Percentiles rank a stretch among this genome's conserved stretches.
Evolutionary conservation across 2,329 filamentous ascomycete genomes (phyloP).

Genomic region (Curvularia spicifera): DNA sequence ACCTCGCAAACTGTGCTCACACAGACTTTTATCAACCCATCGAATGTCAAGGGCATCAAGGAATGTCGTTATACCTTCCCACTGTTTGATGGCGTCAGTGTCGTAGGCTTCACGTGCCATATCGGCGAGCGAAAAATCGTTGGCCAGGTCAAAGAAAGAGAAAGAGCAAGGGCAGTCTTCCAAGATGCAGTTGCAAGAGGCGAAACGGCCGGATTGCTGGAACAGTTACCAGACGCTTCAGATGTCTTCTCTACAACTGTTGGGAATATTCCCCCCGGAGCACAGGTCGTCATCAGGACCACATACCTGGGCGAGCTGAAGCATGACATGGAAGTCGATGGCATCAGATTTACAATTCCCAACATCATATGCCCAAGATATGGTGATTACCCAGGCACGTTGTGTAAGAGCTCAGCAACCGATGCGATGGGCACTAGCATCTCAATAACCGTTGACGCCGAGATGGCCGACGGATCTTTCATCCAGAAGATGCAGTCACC

Average conservation of each 20-base stretch:
- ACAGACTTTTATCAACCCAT: slow-evolving; percentile 69
- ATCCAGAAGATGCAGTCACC: slow-evolving; percentile 70
- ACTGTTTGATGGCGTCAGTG: slow-evolving; percentile 73
- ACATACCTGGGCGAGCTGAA: slow-evolving; percentile 74
- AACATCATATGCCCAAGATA: slow-evolving; percentile 72
- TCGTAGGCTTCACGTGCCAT: slow-evolving; percentile 70
- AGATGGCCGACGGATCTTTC: slow-evolving; percentile 62
- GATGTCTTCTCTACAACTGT: slow-evolving; percentile 73
- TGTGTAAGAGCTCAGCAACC: slow-evolving; percentile 25
- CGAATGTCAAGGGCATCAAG: slow-evolving; percentile 52
- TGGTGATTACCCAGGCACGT: slow-evolving; percentile 55
- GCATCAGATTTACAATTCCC: slow-evolving; percentile 72
- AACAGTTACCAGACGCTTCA: slow-evolving; percentile 64
- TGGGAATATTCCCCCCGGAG: slow-evolving; percentile 68
- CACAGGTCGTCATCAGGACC: slow-evolving; percentile 65
- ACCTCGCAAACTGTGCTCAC: slow-evolving; percentile 59
- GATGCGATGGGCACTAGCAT: slow-evolving; percentile 50
- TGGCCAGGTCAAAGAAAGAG: slow-evolving; percentile 71
- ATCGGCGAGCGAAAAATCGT: slow-evolving; percentile 66
- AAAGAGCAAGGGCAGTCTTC: slow-evolving; percentile 66
- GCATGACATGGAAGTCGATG: slow-evolving; percentile 72
- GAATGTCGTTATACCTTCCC: slow-evolving; percentile 73
- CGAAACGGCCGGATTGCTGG: slow-evolving; percentile 68
- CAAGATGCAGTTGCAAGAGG: slow-evolving; percentile 64
- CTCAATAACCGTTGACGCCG: slow-evolving; percentile 65